Base-by-base conservation (phyloP, 345 rosid species). In the Murraya koenigii region DNA sequence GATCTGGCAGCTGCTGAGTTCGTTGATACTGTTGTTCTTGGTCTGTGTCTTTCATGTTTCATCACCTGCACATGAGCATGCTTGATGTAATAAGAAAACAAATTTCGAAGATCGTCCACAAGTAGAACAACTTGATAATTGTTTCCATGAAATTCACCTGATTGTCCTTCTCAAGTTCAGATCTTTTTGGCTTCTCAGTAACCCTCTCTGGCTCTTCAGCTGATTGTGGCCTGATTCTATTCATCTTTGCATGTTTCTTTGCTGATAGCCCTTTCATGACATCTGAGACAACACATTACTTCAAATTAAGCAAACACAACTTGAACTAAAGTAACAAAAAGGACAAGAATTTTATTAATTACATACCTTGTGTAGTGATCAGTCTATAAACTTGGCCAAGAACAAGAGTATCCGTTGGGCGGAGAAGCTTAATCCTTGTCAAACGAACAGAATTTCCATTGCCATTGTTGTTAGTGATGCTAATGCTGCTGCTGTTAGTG, bases 341-440 rank as follows among this genome's bases (percentile, higher is more conserved):
- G 68, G 23, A 56, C 17, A 26, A 4, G 3, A 66, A 22, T 6
- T 17, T 28, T 74, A 4, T 3, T 4, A 52, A 52, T 19, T 52
- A 49, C 52, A 30, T 22, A 91, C 99, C 99, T 90, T 91, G 87
- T 64, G 89, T 49, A 22, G 96, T 90, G 77, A 93, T 85, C 82
- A 95, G 99, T 59, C 98, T 87, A 76, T 95, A 93, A 74, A 88
- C 90, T 41, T 92, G 94, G 69, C 99, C 98, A 39, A 91, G 93
- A 69, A 73, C 85, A 44, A 95, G 95, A 41, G 91, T 85, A 71
- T 95, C 98, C 0, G 93, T 89, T 0, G 99, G 97, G 25, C 91
- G 88, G 75, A 95, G 99, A 56, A 95, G 99, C 91, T 95, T 95
- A 55, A 95, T 95, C 82, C 91, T 82, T 9, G 99, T 95, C 17